Conservation (phyloP, 2,329 filamentous ascomycete species). For the Graphilbum fragrans region DNA sequence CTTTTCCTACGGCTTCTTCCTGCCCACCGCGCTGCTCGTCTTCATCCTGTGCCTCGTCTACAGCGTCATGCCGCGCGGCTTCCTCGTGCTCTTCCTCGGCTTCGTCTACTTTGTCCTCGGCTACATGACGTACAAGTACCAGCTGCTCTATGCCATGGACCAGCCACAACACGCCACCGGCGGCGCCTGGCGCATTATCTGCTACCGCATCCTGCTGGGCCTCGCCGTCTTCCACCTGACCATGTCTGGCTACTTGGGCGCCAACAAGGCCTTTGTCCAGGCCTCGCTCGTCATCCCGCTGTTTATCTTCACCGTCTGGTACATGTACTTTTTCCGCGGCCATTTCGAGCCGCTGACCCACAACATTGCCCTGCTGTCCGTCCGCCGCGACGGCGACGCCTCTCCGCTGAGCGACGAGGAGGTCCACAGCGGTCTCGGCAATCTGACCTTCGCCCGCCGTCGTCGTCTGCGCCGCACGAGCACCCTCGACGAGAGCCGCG, state of each 20-base stretch:
- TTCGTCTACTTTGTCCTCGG: conserved; percentile 73
- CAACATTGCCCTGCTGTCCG: conserved; percentile 84
- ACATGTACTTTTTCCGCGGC: conserved; percentile 66
- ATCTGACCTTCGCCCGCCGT: conserved; percentile 17
- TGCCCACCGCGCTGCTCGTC: conserved; percentile 83
- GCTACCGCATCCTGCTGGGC: conserved; percentile 78
- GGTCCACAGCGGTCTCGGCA: conserved; percentile 21
- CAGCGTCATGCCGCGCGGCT: conserved; percentile 71
- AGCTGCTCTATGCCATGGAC: conserved; percentile 96
- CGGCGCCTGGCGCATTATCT: conserved; percentile 92
- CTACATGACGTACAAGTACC: conserved; percentile 91
- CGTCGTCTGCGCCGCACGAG: conserved; percentile 35
- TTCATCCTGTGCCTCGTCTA: conserved; percentile 96
- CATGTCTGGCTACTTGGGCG: conserved; percentile 74
- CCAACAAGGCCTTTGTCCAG: conserved; percentile 60
- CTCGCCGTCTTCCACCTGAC: conserved; percentile 82
- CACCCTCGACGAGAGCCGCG: conserved; percentile 61
- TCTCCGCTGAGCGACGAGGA: conserved; percentile 28
- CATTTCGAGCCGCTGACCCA: conserved; percentile 82
- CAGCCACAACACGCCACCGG: conserved; percentile 91
- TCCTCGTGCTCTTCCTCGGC: conserved; percentile 70
- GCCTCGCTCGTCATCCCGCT: conserved; percentile 66
- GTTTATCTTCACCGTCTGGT: conserved; percentile 74
- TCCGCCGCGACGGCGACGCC: conserved; percentile 51
- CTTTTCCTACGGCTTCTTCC: conserved; percentile 93